These are phyloP conservation scores for Pseudogymnoascus sp. DNA, from an alignment of 2,329 filamentous ascomycete genomes.

Conservation along the genomic window DNA sequence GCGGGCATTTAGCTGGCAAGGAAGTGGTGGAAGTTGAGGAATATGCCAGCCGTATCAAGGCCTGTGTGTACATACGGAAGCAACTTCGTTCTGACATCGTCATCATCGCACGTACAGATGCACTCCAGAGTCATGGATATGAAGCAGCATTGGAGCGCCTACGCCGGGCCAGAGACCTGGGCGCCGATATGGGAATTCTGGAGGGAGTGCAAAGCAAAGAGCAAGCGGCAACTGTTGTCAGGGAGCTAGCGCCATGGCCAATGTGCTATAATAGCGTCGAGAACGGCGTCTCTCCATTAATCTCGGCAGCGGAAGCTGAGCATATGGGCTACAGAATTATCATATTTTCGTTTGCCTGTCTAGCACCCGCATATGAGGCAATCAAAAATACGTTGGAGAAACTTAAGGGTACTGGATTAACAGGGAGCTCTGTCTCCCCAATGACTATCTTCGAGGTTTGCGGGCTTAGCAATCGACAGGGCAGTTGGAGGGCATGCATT, in stretches of 20 bases:
- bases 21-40: conserved; percentile 50
- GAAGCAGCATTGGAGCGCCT: conserved; percentile 48
- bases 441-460: conserved; percentile 11
- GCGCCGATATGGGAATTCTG: conserved; percentile 54
- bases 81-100: conserved; percentile 49
- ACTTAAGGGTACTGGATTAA: conserved; percentile 31
- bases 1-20: conserved; percentile 57
- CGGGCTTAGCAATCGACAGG: conserved; percentile 10
- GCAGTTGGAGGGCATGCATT: conserved; percentile 11
- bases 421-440: conserved; percentile 19
- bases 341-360: conserved; percentile 46
- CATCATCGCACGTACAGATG: conserved; percentile 58
- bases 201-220: conserved; percentile 49
- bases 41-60: conserved; percentile 47
- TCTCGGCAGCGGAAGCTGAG: conserved; percentile 44
- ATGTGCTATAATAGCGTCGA: conserved; percentile 52
- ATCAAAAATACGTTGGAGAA: conserved; percentile 32
- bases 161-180: conserved; percentile 42
- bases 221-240: conserved; percentile 38
- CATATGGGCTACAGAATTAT: conserved; percentile 51
- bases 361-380: conserved; percentile 40
- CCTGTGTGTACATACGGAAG: conserved; percentile 44
- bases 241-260: conserved; percentile 38
- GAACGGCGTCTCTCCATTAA: conserved; percentile 47
- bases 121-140: conserved; percentile 49